Base-by-base conservation (phyloP, 2,329 filamentous ascomycete genomes). In the Fusarium lateritium region DNA sequence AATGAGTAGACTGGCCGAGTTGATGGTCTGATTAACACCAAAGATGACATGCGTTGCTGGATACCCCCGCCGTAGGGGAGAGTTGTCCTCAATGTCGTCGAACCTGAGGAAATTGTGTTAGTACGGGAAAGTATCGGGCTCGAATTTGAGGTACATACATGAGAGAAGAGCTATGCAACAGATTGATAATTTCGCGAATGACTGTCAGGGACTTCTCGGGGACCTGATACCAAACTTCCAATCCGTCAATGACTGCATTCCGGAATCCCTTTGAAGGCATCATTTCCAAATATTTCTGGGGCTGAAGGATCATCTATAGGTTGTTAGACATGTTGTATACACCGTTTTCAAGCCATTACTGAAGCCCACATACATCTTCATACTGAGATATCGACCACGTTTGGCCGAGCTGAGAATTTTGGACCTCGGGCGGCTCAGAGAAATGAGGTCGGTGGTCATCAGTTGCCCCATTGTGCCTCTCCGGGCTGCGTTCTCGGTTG, bases 141-240 rank as follows among this genome's bases (percentile, higher is more conserved):
- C 28, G 5, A 7, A n/a, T 9, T 9, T 7, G 7, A 14, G 19
- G 14, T 24, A 36, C 45, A 22, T 6, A 47, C 45, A 47, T 47
- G 4, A 47, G 31, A 4, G 45, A 47, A 19, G 45, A 21, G 45
- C 31, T 36, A 19, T 47, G 45, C 19, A 47, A 47, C 14, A 33
- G 28, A 22, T 36, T 47, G 14, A 34, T 34, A 5, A 47, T 26
- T n/a, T 47, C 15, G 13, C 45, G 45, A 22, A 47, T 47, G 6
- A 36, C 31, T 14, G 17, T 17, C 3, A 47, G 45, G 1, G 19
- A 31, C 19, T 47, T 34, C 45, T 47, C 45, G n/a, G 45, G 45
- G 24, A 47, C 45, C 21, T 47, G 45, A 14, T 47, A 47, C 45
- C 45, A 47, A 7, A 47, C 31, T 24, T 47, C 45, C 15, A 36